Evolutionary conservation across 1,284 basidiomycete genomes (phyloP), one percentile per base, ranked within the genome.

Genomic region (Lentinula novae-zelandiae): DNA sequence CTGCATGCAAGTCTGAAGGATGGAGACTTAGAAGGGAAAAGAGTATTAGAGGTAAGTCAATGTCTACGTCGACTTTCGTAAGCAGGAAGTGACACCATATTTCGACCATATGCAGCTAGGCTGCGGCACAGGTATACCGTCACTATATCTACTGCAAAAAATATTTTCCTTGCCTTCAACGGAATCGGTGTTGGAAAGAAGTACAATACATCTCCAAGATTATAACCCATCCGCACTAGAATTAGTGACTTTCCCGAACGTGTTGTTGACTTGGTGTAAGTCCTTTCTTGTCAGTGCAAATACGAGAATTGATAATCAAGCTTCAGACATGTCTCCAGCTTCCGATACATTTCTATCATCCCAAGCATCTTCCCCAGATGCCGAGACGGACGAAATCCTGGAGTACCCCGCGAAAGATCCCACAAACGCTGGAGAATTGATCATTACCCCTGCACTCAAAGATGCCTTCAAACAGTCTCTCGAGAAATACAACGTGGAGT

Each of bases 91-190:
- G 58, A 40, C 56, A 71, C 49, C 55, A 68, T 1, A 68, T 70
- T 57, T 68, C 63, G 15, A 58, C 40, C 40, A 17, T 34, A 5
- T 31, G 39, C 60, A 96, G 92, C 73, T 98, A 55, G 96, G 96
- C 0, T 98, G 96, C 70, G 96, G 96, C 5, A 98, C 96, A 0
- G 92, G 90, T 0, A 72, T 97, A 0, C 96, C 96, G 0, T 86
- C 89, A 0, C 75, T 93, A 5, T 93, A 86, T 67, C 73, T 96
- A 53, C 77, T 97, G 0, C 78, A 81, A 8, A 74, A 80, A 36
- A 69, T 96, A 5, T 84, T 96, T 53, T 74, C 76, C 2, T 69
- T 68, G 8, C 64, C 67, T 42, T 66, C 62, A 17, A 53, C 59
- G 3, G 15, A 33, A 33, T 15, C 31, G 1, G 15, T 31, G 31